phyloP scores from a whole-genome alignment of 805 yeast species.

The Pichia gijzeniarum region DNA sequence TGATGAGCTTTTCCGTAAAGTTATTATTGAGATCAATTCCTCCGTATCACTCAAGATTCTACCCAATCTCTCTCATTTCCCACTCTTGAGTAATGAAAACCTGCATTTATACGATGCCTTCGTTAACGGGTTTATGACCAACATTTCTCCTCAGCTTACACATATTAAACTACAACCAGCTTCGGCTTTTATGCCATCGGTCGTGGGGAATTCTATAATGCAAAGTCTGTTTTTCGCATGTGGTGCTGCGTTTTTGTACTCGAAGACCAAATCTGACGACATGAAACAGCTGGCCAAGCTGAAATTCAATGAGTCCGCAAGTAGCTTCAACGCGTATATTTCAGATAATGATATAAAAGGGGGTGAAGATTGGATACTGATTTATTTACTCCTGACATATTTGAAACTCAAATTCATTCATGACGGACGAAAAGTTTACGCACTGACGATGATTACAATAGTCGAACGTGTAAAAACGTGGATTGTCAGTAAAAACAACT shows the following conservation, averaged over 20 bases:
- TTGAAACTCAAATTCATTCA: slow-evolving; percentile 32
- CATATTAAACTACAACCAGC: slow-evolving; percentile 36
- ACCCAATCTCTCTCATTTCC: neutral
- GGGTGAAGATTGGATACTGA: slow-evolving; percentile 35
- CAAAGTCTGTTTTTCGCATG: slow-evolving; percentile 34
- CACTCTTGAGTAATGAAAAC: neutral
- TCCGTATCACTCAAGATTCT: neutral
- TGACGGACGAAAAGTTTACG: slow-evolving; percentile 25
- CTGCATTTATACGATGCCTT: slow-evolving; percentile 29
- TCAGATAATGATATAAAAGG: slow-evolving; percentile 22
- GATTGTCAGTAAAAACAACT: slow-evolving; percentile 14
- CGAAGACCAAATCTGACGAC: slow-evolving; percentile 14
- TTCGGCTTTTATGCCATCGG: slow-evolving; percentile 35
- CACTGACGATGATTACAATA: slow-evolving; percentile 31
- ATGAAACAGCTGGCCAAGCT: slow-evolving; percentile 21
- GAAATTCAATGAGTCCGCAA: slow-evolving; percentile 17
- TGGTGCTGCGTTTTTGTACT: slow-evolving; percentile 35
- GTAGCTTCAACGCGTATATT: slow-evolving; percentile 20
- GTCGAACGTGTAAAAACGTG: slow-evolving; percentile 31
- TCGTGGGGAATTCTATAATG: slow-evolving; percentile 26
- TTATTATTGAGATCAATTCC: slow-evolving; percentile 14
- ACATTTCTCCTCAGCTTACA: slow-evolving; percentile 37
- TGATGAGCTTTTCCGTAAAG: slow-evolving; percentile 22
- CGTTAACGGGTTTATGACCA: slow-evolving; percentile 34
- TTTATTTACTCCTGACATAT: slow-evolving; percentile 35